A percentile compares a stretch with the other conserved stretches of the same genome.
Conservation (phyloP, 106 monocot genomes). For the Dendrobium officinale region DNA sequence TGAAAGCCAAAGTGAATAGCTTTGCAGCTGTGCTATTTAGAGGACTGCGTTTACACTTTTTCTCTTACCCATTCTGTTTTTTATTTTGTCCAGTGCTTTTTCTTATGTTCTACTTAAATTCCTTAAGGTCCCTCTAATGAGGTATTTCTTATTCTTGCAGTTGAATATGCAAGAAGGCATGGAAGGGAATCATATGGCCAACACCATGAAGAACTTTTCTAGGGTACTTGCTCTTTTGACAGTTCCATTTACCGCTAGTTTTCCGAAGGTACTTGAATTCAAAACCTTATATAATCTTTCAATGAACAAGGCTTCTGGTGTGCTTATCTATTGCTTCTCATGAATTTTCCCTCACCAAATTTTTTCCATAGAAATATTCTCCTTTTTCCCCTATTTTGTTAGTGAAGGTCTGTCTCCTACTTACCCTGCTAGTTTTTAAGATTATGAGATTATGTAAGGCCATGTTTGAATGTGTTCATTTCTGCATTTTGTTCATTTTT, state of each 20-base stretch:
- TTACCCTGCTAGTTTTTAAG: background rate
- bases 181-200: constrained; percentile 70
- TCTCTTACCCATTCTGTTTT: background rate
- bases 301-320: constrained; percentile 1
- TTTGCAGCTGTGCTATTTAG: background rate
- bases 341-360: background rate
- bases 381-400: background rate
- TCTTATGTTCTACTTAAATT: background rate
- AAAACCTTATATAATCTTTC: background rate
- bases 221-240: constrained; percentile 51
- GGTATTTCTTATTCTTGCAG: constrained; percentile 12
- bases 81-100: background rate
- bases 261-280: constrained; percentile 47
- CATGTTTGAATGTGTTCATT: background rate
- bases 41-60: background rate
- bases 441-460: background rate
- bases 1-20: background rate
- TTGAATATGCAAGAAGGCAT: constrained; percentile 74
- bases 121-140: background rate
- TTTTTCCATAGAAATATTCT: background rate
- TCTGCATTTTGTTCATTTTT: background rate
- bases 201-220: constrained; percentile 58
- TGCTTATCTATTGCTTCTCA: background rate
- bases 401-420: background rate
- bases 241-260: constrained; percentile 52